Evolutionary conservation across 2,329 filamentous ascomycete species (phyloP), one percentile per base, ranked within the genome.

Genomic region (Beauveria brongniartii): DNA sequence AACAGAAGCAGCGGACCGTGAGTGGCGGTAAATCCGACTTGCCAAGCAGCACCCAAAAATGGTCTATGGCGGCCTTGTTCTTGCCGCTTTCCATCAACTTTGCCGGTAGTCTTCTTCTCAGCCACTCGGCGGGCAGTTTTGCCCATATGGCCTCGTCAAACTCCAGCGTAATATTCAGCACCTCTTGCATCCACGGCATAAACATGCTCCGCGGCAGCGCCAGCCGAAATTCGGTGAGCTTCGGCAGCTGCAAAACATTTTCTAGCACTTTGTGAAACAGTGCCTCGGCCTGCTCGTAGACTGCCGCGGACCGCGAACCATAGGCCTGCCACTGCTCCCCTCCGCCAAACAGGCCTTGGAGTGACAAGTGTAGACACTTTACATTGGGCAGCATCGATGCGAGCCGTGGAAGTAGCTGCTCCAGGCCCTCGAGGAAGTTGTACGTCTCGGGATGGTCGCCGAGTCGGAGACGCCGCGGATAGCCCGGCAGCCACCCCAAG

Each of bases 101-200:
- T 22, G 30, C 28, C 0, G 55, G 44, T 3, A 41, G 18, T 5
- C 41, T 37, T 5, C 55, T 48, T 16, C 30, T 26, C 16, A 57
- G 20, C 44, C 28, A 26, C 55, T 40, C 20, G 20, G 28, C 16
- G 3, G 55, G 55, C 5, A 57, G 44, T 34, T 50, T 18, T 14
- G 46, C 55, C 44, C 55, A 57, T 3, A 30, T 34, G 6, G 55
- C 41, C 34, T 57, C 55, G 6, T 50, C 55, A 41, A 57, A 57
- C 44, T 50, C 14, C 2, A 50, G 30, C 16, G 30, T 50, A 7
- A 57, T 22, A n/a, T 41, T 43, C 46, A 57, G 10, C 4, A 40
- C 30, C 18, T 57, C 55, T 16, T 57, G 55, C 16, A 57, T 2
- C 55, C 55, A 57, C 44, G 55, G 46, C 55, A 57, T 47, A 20